These are phyloP conservation scores for Trichoderma lentiforme DNA, from an alignment of 2,329 filamentous ascomycete genomes.

Conservation along the genomic window DNA sequence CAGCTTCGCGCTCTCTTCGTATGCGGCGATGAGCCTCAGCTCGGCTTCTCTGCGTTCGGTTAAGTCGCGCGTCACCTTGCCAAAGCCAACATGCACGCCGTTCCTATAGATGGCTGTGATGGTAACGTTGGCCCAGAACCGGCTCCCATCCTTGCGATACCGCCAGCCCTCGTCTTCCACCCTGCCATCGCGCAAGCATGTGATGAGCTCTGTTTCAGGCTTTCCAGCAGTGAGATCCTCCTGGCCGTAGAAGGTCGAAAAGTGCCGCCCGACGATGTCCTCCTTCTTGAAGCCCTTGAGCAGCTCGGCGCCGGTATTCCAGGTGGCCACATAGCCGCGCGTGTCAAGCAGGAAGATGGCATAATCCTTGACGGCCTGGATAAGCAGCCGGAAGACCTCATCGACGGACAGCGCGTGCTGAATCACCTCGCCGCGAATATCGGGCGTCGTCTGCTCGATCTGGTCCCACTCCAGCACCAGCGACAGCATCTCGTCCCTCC, in stretches of 20 bases:
- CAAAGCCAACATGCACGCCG: constrained; percentile 53
- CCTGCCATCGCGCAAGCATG: constrained; percentile 52
- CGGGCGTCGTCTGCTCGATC: constrained; percentile 17
- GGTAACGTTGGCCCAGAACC: constrained; percentile 60
- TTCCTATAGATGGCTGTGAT: constrained; percentile 55
- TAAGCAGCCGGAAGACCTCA: constrained; percentile 58
- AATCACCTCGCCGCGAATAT: constrained; percentile 22
- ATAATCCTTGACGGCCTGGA: constrained; percentile 60
- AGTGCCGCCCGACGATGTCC: constrained; percentile 57
- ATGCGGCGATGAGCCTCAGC: constrained; percentile 52
- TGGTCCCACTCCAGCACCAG: constrained; percentile 34
- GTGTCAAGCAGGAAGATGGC: constrained; percentile 61
- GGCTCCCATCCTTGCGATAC: constrained; percentile 54
- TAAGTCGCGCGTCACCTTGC: constrained; percentile 57
- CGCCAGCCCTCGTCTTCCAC: constrained; percentile 60
- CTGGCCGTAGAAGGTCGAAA: constrained; percentile 53
- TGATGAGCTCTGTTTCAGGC: constrained; percentile 48
- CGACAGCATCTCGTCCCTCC: constrained; percentile 28
- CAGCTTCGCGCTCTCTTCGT: constrained; percentile 60
- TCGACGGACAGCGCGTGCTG: constrained; percentile 39
- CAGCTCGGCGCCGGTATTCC: constrained; percentile 54
- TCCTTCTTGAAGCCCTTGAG: constrained; percentile 53
- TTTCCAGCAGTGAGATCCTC: constrained; percentile 49
- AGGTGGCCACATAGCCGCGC: constrained; percentile 52
- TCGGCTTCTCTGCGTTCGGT: constrained; percentile 55